Evolutionary conservation across 352 stramenopile genomes (phyloP), one percentile per base, ranked within the genome.

Genomic region (Saprolegnia parasitica): DNA sequence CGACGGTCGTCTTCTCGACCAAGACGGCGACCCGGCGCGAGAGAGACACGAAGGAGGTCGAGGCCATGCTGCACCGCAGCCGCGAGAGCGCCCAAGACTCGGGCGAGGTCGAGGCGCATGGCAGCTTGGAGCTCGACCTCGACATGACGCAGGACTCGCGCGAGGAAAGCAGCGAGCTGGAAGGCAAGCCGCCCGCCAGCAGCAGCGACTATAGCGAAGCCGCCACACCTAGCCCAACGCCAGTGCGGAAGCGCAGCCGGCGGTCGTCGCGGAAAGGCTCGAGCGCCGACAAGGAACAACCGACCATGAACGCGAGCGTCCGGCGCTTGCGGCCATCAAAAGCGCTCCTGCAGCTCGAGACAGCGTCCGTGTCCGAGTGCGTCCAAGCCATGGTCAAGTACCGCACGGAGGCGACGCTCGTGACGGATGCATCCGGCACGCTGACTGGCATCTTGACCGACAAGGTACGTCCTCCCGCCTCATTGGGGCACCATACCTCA

Each of bases 381-480:
- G 87, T 95, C 39, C 76, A 81, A 21, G 83, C 83, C 46, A 93
- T 99, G 77, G 82, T 93, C 8, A 85, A 88, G 57, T 93, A 96
- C 56, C 84, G 97, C 62, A 89, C 87, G 15, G 92, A 97, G 65
- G 95, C 95, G n/a, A 89, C 95, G 24, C 80, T 99, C 29, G 81
- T 99, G 29, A 83, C 97, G 29, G 84, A 96, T 70, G 75, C 78
- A 21, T 87, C 86, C 46, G 95, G 95, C 10, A 76, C 87, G 23
- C 78, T 99, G 39, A 95, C 90, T 21, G 96, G 96, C 46, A 99
- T 99, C 71, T 77, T 98, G 5, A 98, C 95, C 32, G 96, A 99
- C 64, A 92, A 92, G 24, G 81, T 86, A 65, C 32, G 78, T 72
- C n/a, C 16, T 35, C 39, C 15, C n/a, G 24, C 56, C 35, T 11